These are phyloP conservation scores for Trypanosomatidae sp. DNA, from an alignment of 208 protist species.

Conservation along the genomic window DNA sequence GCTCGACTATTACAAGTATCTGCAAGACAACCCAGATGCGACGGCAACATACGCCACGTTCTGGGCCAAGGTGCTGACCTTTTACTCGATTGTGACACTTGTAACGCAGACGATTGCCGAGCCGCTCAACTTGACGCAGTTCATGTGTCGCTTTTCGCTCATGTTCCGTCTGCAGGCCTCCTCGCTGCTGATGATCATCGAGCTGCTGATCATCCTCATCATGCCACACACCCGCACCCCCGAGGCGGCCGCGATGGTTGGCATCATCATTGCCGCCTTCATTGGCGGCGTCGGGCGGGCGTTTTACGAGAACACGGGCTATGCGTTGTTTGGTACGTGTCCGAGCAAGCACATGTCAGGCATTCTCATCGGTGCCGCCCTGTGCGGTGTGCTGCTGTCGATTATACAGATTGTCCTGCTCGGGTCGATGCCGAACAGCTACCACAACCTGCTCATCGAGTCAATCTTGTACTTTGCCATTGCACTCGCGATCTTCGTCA, in stretches of 20 bases:
- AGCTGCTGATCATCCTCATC: constrained; percentile 48
- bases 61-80: constrained; percentile 63
- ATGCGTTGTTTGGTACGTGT: constrained; percentile 71
- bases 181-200: constrained; percentile 32
- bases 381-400: constrained; percentile 45
- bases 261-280: constrained; percentile 57
- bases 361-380: constrained; percentile 51
- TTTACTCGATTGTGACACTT: constrained; percentile 68
- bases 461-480: constrained; percentile 70
- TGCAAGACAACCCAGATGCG: constrained; percentile 16
- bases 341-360: constrained; percentile 50
- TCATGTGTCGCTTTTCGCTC: constrained; percentile 64
- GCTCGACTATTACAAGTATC: constrained; percentile 70
- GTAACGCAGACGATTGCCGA: constrained; percentile 61
- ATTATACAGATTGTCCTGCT: constrained; percentile 69
- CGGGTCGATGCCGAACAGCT: constrained; percentile 34
- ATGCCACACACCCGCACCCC: constrained; percentile 21
- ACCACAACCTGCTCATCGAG: constrained; percentile 26
- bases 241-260: constrained; percentile 34
- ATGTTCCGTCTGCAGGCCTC: constrained; percentile 32
- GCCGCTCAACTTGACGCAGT: constrained; percentile 51
- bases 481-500: constrained; percentile 43
- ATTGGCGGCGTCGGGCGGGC: constrained; percentile 39
- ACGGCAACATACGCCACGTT: constrained; percentile 17
- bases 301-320: constrained; percentile 85